These are phyloP conservation scores for Harrya chromipes DNA, from an alignment of 768 basidiomycete genomes.

Conservation along the genomic window DNA sequence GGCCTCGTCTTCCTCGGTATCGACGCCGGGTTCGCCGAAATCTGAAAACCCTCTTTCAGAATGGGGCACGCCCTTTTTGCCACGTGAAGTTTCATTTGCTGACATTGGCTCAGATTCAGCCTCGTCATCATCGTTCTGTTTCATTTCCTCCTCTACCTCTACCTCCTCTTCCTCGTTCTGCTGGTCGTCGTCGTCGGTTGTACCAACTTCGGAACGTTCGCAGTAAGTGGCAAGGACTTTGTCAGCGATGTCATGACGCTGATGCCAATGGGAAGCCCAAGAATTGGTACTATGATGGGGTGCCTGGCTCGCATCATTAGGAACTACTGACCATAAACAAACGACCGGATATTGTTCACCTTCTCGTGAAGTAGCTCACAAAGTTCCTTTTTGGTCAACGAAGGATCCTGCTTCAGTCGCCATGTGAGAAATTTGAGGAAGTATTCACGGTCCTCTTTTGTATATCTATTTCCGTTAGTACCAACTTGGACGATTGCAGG, in stretches of 20 bases:
- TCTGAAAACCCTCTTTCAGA: slow-evolving; percentile 20
- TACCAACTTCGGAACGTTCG: slow-evolving; percentile 31
- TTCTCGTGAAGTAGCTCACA: slow-evolving; percentile 55
- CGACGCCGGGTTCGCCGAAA: slow-evolving; percentile 16
- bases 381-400: slow-evolving; percentile 50
- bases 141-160: slow-evolving; percentile 26
- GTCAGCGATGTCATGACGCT: slow-evolving; percentile 62
- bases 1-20: slow-evolving; percentile 29
- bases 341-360: slow-evolving; percentile 27
- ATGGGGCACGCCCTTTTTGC: slow-evolving; percentile 18
- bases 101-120: slow-evolving; percentile 23
- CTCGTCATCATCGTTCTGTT: slow-evolving; percentile 18
- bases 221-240: slow-evolving; percentile 48
- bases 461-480: slow-evolving; percentile 59
- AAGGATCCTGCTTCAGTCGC: slow-evolving; percentile 53
- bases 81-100: slow-evolving; percentile 13
- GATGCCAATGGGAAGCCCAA: slow-evolving; percentile 68
- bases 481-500: slow-evolving; percentile 47
- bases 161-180: slow-evolving; percentile 35
- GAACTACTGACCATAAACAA: not conserved
- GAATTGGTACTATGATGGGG: slow-evolving; percentile 62
- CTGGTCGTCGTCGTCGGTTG: slow-evolving; percentile 33
- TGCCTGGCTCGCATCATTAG: slow-evolving; percentile 39
- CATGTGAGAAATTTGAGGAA: slow-evolving; percentile 67
- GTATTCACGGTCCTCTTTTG: slow-evolving; percentile 60